Evolutionary conservation across 2,329 filamentous ascomycete genomes (phyloP).

Genomic region (Aureobasidium sp.): DNA sequence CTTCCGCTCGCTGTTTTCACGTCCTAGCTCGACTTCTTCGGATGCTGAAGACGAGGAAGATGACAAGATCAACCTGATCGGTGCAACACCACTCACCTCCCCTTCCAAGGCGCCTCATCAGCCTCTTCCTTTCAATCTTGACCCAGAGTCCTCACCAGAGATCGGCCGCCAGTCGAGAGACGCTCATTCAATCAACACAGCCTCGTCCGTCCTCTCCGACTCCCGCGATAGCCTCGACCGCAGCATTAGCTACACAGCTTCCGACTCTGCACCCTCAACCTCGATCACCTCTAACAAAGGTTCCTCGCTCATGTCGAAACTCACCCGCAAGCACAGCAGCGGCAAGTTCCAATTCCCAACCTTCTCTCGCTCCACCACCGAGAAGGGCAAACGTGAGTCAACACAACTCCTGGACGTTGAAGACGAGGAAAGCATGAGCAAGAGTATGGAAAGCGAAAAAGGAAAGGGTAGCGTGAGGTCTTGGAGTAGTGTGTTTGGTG

Average conservation of each 20-base stretch:
- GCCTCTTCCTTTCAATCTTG: slow-evolving; percentile 19
- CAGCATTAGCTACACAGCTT: slow-evolving; percentile 29
- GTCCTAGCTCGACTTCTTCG: slow-evolving; percentile 18
- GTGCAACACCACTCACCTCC: slow-evolving; percentile 9
- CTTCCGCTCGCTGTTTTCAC: slow-evolving; percentile 63
- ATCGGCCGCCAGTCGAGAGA: slow-evolving; percentile 35
- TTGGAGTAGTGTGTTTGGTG: slow-evolving; percentile 38
- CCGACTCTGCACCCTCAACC: slow-evolving; percentile 20
- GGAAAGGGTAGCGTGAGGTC: slow-evolving; percentile 31
- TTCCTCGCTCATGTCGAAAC: slow-evolving; percentile 40
- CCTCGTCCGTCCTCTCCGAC: slow-evolving; percentile 24
- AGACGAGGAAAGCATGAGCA: slow-evolving; percentile 28
- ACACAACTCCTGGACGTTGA: slow-evolving; percentile 24
- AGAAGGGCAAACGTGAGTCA: slow-evolving; percentile 17
- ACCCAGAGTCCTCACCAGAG: slow-evolving; percentile 27
- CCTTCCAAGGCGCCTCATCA: slow-evolving; percentile 16
- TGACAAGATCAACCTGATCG: slow-evolving; percentile 7
- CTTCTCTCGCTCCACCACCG: slow-evolving; percentile 30
- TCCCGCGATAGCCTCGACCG: slow-evolving; percentile 33
- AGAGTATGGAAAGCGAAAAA: slow-evolving; percentile 26
- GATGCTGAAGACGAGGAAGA: slow-evolving; percentile 31
- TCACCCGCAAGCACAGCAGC: slow-evolving; percentile 39
- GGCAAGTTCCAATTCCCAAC: slow-evolving; percentile 35
- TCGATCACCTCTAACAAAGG: slow-evolving; percentile 22
- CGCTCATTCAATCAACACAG: slow-evolving; percentile 33